Base-by-base conservation (phyloP, 768 basidiomycete genomes). In the Pleurotus salmoneostramineus region DNA sequence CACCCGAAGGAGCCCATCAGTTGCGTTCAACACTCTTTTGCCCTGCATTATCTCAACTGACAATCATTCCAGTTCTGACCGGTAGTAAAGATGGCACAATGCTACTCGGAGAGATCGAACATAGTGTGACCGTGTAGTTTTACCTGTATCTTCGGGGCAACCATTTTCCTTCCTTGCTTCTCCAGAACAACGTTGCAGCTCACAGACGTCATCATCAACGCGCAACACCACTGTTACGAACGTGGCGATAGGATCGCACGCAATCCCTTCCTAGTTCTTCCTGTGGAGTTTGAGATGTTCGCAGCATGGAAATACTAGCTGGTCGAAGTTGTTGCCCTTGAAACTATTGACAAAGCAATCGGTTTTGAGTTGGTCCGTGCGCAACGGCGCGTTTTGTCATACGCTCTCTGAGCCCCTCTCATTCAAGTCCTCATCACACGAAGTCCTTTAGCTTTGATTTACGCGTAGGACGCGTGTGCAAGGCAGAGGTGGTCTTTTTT, bases 1-100 rank as follows among this genome's bases (percentile, higher is more conserved):
- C 94, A 96, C 69, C 95, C 96, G 6, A 93, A 88, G 66, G 95
- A 97, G 65, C 95, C 95, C 8, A 95, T 97, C 69, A 83, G 94
- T 96, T 55, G 71, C 62, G 94, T 77, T 31, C 34, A 60, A 12
- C 8, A 11, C 34, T 21, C 12, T 27, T 34, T 33, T 27, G 56
- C 33, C 34, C 48, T 27, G 43, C 17, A 56, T 1, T 27, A 27
- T 27, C 49, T 34, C 58, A 50, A 50, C 44, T n/a, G 10, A 43
- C 42, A 55, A 50, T 40, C 43, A 34, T 59, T 46, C 15, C 65
- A 95, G 94, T 98, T 59, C 77, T 98, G 58, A 96, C 95, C 3
- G 89, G 83, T 31, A 94, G 93, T 76, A 96, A 95, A 73, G 95
- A 98, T 63, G 88, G 84, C 11, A 95, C 93, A 10, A 88, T 97